Evolutionary conservation across 345 rosid genomes (phyloP).

Genomic region (Syzygium jambos): DNA sequence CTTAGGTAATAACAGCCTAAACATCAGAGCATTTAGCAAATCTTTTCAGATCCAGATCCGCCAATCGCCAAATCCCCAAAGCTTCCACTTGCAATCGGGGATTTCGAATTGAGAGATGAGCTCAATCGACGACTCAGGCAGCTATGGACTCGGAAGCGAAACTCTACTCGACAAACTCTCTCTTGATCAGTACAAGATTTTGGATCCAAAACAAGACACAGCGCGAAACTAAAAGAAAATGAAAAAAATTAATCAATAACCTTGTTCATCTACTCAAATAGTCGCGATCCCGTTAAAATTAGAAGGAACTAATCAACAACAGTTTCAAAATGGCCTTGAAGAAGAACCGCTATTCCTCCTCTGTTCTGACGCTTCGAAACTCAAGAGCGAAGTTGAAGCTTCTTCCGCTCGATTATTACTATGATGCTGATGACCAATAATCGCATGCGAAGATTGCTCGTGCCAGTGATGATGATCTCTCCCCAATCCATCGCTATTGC

Average conservation of each 20-base stretch:
- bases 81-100: neutral
- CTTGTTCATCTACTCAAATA: neutral
- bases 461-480: neutral
- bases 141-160: neutral
- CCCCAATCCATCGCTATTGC: neutral
- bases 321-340: slow-evolving; percentile 1
- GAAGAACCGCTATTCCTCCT: neutral
- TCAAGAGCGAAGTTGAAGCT: neutral
- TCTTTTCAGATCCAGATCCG: neutral
- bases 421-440: neutral
- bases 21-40: neutral
- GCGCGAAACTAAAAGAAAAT: neutral
- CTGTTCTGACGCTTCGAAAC: neutral
- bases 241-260: neutral
- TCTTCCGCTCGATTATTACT: neutral
- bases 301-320: neutral
- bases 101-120: neutral
- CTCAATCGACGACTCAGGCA: neutral
- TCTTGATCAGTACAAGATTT: neutral
- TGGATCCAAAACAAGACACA: neutral
- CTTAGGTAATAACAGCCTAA: neutral
- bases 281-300: neutral
- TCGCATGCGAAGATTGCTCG: neutral
- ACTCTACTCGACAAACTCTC: neutral
- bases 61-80: neutral